phyloP scores from a whole-genome alignment of 441 rosid genomes.

The Francoa sonchifolia region DNA sequence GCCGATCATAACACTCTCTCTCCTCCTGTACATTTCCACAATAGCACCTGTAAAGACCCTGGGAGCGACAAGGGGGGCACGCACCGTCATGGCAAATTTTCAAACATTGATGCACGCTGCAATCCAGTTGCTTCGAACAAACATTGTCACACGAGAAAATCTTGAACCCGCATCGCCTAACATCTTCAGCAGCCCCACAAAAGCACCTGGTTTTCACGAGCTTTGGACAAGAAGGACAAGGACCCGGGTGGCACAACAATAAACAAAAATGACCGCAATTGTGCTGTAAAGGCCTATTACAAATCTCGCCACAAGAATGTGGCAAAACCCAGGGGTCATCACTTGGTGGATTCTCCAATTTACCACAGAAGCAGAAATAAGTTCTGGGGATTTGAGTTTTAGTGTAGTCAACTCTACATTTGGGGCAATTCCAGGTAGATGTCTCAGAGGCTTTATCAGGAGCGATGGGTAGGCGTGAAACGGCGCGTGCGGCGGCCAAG shows the following conservation, averaged over 20 bases:
- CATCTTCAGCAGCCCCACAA: constrained; percentile 50
- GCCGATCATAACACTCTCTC: constrained; percentile 60
- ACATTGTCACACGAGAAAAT: constrained; percentile 40
- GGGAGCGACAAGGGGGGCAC: constrained; percentile 62
- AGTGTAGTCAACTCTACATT: constrained; percentile 55
- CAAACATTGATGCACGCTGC: constrained; percentile 44
- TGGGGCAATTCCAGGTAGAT: constrained; percentile 75
- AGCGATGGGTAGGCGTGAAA: constrained; percentile 48
- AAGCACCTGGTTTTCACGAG: constrained; percentile 46
- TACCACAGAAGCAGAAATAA: constrained; percentile 73
- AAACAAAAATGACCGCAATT: constrained; percentile 71
- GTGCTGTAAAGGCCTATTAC: constrained; percentile 43
- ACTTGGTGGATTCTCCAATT: constrained; percentile 45
- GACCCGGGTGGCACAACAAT: constrained; percentile 83
- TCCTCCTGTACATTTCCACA: constrained; percentile 55
- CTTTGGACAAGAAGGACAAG: constrained; percentile 81
- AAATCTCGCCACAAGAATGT: constrained; percentile 85
- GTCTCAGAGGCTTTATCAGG: constrained; percentile 30
- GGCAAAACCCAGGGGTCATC: constrained; percentile 84
- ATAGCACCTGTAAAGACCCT: constrained; percentile 36
- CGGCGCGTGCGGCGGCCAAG: constrained; percentile 54
- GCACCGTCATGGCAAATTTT: constrained; percentile 55
- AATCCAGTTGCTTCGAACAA: constrained; percentile 40
- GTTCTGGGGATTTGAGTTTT: constrained; percentile 43
- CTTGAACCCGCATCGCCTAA: constrained; percentile 64